A percentile compares a stretch with the other conserved stretches of the same genome.
These are phyloP conservation scores for Spinellus fusiger DNA, from an alignment of 192 early-diverging fungal genomes.

Conservation along the genomic window DNA sequence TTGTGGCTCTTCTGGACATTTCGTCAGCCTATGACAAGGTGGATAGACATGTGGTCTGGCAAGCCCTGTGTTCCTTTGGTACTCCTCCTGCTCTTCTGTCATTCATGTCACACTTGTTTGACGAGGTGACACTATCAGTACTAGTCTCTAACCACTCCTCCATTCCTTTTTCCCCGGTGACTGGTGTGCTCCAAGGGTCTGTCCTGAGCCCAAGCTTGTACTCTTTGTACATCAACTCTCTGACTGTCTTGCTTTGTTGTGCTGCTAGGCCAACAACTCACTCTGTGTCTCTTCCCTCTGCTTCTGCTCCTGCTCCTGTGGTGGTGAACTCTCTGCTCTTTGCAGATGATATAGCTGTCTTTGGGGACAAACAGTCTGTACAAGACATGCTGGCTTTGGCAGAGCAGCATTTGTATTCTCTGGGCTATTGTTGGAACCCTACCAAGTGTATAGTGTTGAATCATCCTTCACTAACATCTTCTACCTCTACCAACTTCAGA, in stretches of 20 bases:
- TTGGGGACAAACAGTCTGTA: no score
- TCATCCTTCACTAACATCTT: background rate
- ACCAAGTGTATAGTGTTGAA: slow-evolving; percentile 5
- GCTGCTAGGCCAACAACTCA: no score
- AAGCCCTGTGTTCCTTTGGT: background rate
- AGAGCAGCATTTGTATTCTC: background rate
- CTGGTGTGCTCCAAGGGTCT: no score
- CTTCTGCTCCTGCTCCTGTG: no score
- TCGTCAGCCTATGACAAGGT: slow-evolving; percentile 20
- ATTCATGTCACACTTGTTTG: slow-evolving; percentile 10
- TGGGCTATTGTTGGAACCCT: slow-evolving; percentile 18
- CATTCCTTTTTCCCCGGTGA: slow-evolving; percentile 12
- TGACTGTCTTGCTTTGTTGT: background rate
- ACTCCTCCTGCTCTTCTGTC: background rate
- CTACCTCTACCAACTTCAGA: background rate
- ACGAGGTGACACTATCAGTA: slow-evolving; percentile 5
- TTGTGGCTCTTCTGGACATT: slow-evolving; percentile 20
- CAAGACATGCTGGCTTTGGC: background rate
- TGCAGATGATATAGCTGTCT: no score
- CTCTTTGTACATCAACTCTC: slow-evolving; percentile 21
- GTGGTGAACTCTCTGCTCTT: no score
- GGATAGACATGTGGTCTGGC: slow-evolving; percentile 8
- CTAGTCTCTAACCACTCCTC: background rate
- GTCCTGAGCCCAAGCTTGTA: slow-evolving; percentile 17
- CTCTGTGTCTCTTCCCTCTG: no score